A percentile compares a stretch with the other conserved stretches of the same genome.
These are phyloP conservation scores for Boletus edulis DNA, from an alignment of 768 basidiomycete genomes.

Conservation along the genomic window DNA sequence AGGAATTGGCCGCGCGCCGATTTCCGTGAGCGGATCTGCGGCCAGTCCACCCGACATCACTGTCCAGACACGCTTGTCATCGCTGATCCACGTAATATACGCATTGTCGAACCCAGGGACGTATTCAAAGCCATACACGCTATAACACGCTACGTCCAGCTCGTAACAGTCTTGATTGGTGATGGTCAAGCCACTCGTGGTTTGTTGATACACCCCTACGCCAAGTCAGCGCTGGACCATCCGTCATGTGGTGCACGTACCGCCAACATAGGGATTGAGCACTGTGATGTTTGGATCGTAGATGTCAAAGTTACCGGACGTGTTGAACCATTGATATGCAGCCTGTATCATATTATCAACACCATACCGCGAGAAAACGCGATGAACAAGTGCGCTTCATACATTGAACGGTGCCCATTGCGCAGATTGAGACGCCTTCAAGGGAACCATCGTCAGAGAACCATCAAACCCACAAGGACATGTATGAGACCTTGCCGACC, in stretches of 20 bases:
- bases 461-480: not conserved
- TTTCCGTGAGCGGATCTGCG: conserved; percentile 49
- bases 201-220: conserved; percentile 38
- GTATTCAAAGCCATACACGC: conserved; percentile 57
- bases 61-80: conserved; percentile 56
- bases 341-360: conserved; percentile 31
- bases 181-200: conserved; percentile 34
- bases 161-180: conserved; percentile 48
- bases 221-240: conserved; percentile 2
- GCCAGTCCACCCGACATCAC: conserved; percentile 47
- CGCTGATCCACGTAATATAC: conserved; percentile 72
- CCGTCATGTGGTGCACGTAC: conserved; percentile 16
- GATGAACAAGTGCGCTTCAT: not conserved
- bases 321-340: conserved; percentile 41
- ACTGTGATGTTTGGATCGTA: conserved; percentile 36
- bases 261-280: conserved; percentile 46
- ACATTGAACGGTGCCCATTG: conserved; percentile 44
- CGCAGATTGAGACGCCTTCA: conserved; percentile 51
- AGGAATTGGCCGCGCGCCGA: conserved; percentile 57
- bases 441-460: conserved; percentile 6
- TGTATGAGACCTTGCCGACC: conserved; percentile 33
- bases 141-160: conserved; percentile 38
- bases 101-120: conserved; percentile 45
- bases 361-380: not conserved
- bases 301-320: conserved; percentile 33